Conservation (phyloP, 306 rosid species). For the Acacia acuminata region DNA sequence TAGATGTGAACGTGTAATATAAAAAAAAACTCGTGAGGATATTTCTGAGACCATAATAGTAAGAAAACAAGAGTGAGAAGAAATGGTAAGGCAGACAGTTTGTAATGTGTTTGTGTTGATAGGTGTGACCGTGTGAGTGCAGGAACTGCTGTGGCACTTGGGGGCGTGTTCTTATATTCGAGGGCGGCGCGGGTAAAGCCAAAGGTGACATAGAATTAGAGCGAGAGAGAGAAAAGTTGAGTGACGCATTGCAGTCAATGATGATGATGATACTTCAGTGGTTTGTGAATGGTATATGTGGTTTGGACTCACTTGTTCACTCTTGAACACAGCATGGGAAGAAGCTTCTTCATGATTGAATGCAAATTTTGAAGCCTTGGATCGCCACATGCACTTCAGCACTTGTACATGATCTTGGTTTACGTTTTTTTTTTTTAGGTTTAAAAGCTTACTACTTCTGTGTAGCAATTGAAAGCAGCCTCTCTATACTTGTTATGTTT, state of each 20-base stretch:
- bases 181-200: constrained; percentile 57
- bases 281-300: not conserved
- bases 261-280: not conserved
- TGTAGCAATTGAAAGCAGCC: not conserved
- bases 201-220: constrained; percentile 29
- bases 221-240: not conserved
- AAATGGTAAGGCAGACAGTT: not conserved
- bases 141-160: constrained; percentile 76
- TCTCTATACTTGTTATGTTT: too few relatives aligned
- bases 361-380: not conserved
- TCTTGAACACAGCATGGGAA: not conserved
- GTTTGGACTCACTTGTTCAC: not conserved
- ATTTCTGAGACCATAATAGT: not conserved
- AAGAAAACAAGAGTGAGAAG: not conserved
- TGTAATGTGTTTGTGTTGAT: not conserved
- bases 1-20: not conserved
- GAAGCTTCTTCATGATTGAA: not conserved
- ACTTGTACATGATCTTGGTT: not conserved
- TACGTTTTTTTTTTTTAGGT: not conserved
- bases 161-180: constrained; percentile 75
- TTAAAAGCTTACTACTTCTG: not conserved
- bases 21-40: not conserved
- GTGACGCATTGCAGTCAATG: not conserved
- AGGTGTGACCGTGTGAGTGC: constrained; percentile 13
- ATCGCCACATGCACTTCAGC: not conserved